Evolutionary conservation across 176 grass and related monocot genomes (phyloP).

Genomic region (Leersia perrieri): DNA sequence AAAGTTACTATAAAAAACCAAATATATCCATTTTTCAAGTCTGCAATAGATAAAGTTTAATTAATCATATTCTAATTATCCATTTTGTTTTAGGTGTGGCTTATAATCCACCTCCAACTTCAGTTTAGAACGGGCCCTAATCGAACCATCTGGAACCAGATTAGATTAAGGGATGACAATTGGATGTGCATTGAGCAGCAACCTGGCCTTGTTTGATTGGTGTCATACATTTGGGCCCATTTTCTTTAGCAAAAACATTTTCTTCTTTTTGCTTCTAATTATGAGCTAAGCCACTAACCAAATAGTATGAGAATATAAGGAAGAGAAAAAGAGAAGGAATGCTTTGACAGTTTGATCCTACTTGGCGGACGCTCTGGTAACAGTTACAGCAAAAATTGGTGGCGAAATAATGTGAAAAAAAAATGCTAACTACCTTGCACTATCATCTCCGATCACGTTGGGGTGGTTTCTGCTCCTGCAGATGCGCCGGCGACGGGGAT

Average conservation of each 20-base stretch:
- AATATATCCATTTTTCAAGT: too few relatives aligned
- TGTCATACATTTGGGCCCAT: neutral
- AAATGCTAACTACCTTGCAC: slow-evolving; percentile 20
- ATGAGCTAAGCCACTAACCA: slow-evolving; percentile 5
- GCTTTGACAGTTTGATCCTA: neutral
- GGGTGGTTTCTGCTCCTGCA: slow-evolving; percentile 20
- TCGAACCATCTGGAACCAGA: neutral
- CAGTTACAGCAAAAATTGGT: slow-evolving; percentile 31
- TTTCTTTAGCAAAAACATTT: neutral
- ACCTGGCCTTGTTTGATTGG: neutral
- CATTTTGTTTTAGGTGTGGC: too few relatives aligned
- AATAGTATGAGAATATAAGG: neutral
- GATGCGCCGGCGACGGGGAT: neutral
- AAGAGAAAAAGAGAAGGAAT: too few relatives aligned
- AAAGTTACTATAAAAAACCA: too few relatives aligned
- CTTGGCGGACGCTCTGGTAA: slow-evolving; percentile 8
- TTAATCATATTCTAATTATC: too few relatives aligned
- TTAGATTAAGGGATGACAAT: neutral
- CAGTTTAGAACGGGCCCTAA: too few relatives aligned
- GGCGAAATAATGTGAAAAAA: neutral
- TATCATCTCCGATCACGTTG: slow-evolving; percentile 21
- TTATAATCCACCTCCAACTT: too few relatives aligned
- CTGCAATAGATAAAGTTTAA: too few relatives aligned
- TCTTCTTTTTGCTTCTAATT: neutral
- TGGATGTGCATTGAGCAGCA: neutral